Conservation (phyloP, 2,329 filamentous ascomycete species). For the Thelonectria blattea region DNA sequence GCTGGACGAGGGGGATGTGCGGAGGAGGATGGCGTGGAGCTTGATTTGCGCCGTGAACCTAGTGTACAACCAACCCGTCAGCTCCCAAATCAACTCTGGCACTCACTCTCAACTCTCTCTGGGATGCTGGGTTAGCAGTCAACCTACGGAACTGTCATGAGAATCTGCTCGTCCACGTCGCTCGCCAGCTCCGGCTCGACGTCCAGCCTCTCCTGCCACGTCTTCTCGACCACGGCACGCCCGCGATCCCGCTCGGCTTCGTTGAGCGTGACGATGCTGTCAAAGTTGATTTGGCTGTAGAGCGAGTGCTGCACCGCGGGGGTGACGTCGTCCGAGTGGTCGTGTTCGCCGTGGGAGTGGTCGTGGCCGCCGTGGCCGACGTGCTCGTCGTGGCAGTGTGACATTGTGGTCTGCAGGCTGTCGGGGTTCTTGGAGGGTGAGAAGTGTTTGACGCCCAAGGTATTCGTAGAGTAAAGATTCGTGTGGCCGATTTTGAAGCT, state of each 20-base stretch:
- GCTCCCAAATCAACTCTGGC: too few relatives aligned
- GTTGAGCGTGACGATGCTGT: slow-evolving; percentile 83
- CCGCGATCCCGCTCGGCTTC: slow-evolving; percentile 74
- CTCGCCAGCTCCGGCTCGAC: slow-evolving; percentile 78
- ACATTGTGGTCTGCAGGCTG: slow-evolving; percentile 32
- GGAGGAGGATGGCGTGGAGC: slow-evolving; percentile 86
- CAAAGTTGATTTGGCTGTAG: slow-evolving; percentile 91
- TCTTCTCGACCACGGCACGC: slow-evolving; percentile 81
- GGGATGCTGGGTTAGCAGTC: too few relatives aligned
- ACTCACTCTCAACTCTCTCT: too few relatives aligned
- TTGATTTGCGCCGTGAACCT: slow-evolving; percentile 95
- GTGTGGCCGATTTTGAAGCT: neutral
- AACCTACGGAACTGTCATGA: slow-evolving; percentile 94
- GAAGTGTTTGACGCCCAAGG: too few relatives aligned
- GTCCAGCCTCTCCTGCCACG: slow-evolving; percentile 81
- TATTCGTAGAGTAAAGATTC: too few relatives aligned
- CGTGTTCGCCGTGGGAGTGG: slow-evolving; percentile 69
- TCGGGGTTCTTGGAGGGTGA: too few relatives aligned
- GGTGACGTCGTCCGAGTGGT: slow-evolving; percentile 90
- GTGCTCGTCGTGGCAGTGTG: slow-evolving; percentile 60
- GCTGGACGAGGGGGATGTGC: slow-evolving; percentile 71
- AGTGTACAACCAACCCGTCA: neutral
- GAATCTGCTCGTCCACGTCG: slow-evolving; percentile 89
- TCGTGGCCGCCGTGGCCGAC: slow-evolving; percentile 58
- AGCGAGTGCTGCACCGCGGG: slow-evolving; percentile 90